Base-by-base conservation (phyloP, 352 stramenopile genomes). In the Pythium myriotylum region DNA sequence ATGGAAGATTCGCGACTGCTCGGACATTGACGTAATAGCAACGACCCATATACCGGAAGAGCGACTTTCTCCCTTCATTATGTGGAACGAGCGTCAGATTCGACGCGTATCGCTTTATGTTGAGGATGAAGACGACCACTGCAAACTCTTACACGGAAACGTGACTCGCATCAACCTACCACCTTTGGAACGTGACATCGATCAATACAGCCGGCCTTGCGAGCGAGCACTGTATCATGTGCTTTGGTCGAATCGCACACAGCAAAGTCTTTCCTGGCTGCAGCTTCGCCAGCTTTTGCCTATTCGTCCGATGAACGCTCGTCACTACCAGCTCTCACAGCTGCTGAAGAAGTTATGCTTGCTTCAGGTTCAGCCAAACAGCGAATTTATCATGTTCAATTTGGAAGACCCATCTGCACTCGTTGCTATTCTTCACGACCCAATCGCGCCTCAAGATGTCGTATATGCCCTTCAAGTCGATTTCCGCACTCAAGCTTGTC, bases 241-340 rank as follows among this genome's bases (percentile, higher is more conserved):
- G 2, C 57, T 63, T 3, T 94, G 84, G 84, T 62, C 69, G 1
- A 74, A 91, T 48, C 65, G 73, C 6, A 75, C 67, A 0, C 56
- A 76, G 9, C 77, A 94, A 42, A 64, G 58, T 3, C 42, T 83
- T 17, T 59, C 70, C 9, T 94, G 84, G 82, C 6, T 26, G 16
- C 57, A 85, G 22, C 58, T 94, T 16, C 69, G 76, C 1, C 81
- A 82, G 42, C 54, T 88, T 8, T 59, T 94, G 6, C 65, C 82
- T 0, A 70, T 94, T 54, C 70, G 84, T 26, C 65, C 73, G 8
- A 86, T 94, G 77, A 91, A 94, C 24, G 52, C 73, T 6, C 80
- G 84, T 37, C 81, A 94, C 50, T 81, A 85, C 41, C 78, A 94
- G 47, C 58, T 94, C 47, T 41, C 53, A 2, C 52, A 68, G n/a